Evolutionary conservation across 192 early-diverging fungal species (phyloP), one percentile per base, ranked within the genome.

Genomic region (Coemansia sp.): DNA sequence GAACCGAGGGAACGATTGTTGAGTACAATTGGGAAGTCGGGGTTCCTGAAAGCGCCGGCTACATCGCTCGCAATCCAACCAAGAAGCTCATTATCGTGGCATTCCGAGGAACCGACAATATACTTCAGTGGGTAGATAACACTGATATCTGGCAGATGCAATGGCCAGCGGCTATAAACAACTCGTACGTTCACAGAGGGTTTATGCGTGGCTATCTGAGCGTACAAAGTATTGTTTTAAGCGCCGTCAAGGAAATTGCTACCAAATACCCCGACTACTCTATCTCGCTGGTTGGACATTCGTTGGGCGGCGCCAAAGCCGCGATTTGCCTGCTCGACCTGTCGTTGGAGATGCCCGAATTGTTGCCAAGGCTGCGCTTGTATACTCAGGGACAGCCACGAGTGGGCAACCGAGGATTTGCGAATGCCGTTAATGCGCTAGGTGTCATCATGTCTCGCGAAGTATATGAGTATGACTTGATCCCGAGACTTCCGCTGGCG

Each of bases 311-410:
- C 6, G 75, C 84, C 4, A 62, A 70, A 21, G 78, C 84, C n/a
- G 42, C 76, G 4, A 46, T 85, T 8, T 69, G 63, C 10, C 13
- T 77, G 32, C 49, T 73, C 42, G 77, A 80, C 37, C n/a, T 81
- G 17, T 74, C 74, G 3, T 46, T 70, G 8, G 50, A 32, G 8
- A 28, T 58, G 37, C 73, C 75, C 8, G 63, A 72, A 9, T 23
- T 74, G 0, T 46, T 73, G 26, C 59, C 57, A 6, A 67, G 69
- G 17, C 30, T 80, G 37, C 49, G 46, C 6, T 37, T 81, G 23
- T 74, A 73, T 57, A 80, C 78, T 2, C 73, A 78, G 42, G 84
- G 84, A 2, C 70, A 77, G 64, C 78, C 84, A 14, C 84, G 78
- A 11, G 72, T 74, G 17, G 84, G 84, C 13, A 78, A 85, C 43